Evolutionary conservation across 169 alveolate species (phyloP).

Genomic region (Eimeria brunetti): DNA sequence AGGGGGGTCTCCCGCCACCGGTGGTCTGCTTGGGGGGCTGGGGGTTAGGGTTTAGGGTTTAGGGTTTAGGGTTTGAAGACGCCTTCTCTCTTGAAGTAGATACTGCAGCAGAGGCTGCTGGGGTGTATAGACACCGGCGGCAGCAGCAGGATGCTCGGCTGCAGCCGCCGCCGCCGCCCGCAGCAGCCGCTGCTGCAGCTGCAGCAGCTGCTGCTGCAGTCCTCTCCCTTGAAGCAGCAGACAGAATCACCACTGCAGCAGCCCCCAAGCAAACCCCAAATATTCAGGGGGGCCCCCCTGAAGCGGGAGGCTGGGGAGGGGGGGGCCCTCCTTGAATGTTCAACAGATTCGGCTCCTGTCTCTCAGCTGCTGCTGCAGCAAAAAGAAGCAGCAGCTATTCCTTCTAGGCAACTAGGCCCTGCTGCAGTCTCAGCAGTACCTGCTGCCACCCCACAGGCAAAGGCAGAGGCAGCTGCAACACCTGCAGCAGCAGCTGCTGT

Average conservation of each 20-base stretch:
- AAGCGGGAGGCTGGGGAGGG: too few species aligned
- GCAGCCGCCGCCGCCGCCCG: neutral
- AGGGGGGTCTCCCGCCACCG: too few species aligned
- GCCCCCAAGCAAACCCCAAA: neutral
- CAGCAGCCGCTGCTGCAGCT: too few species aligned
- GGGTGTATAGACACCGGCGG: neutral
- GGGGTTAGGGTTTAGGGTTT: too few species aligned
- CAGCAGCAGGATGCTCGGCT: neutral
- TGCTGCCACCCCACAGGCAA: neutral
- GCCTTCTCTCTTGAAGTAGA: neutral
- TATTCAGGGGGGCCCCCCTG: neutral
- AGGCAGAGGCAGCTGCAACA: neutral
- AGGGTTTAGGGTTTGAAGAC: too few species aligned
- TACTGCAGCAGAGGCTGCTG: neutral
- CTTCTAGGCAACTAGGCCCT: neutral
- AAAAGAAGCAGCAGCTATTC: neutral
- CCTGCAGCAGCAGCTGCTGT: neutral
- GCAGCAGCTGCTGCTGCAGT: neutral
- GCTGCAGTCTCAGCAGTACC: neutral
- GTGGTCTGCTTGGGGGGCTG: too few species aligned
- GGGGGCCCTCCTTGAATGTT: too few species aligned
- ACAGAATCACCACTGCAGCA: neutral
- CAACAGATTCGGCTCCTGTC: too few species aligned
- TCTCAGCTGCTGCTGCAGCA: too few species aligned
- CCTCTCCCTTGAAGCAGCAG: neutral